A percentile compares a stretch with the other conserved stretches of the same genome.
Conservation (phyloP, 192 early-diverging fungal genomes). For the Rhizophagus sp. region DNA sequence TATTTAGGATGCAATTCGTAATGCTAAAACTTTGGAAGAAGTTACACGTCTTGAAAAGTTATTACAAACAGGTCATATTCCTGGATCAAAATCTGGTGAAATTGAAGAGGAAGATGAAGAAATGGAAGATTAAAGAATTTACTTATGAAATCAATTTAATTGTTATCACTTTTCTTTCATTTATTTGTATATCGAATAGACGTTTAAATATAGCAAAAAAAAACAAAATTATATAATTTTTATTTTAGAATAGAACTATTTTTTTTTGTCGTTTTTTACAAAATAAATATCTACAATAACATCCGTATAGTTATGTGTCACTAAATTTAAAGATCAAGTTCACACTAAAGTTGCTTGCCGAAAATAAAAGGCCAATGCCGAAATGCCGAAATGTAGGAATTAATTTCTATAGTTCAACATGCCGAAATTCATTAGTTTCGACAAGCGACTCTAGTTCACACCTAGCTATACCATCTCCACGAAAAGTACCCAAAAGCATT, state of each 20-base stretch:
- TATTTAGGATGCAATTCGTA: conserved; percentile 63
- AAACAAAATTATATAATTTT: no score
- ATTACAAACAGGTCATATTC: conserved; percentile 60
- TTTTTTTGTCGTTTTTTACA: not conserved
- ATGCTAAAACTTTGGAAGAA: conserved; percentile 77
- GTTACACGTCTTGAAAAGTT: conserved; percentile 68
- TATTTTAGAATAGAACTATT: no score
- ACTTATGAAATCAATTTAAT: no score
- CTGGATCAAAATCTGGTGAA: conserved; percentile 29
- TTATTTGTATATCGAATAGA: no score
- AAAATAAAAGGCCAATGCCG: no score
- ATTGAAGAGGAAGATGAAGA: not conserved
- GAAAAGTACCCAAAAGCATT: conserved; percentile 34
- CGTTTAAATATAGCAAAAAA: no score
- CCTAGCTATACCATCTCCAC: conserved; percentile 10
- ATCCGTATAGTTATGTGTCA: no score
- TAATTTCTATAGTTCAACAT: no score
- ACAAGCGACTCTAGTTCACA: not conserved
- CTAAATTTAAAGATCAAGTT: not conserved
- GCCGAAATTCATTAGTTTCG: no score
- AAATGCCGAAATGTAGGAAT: no score
- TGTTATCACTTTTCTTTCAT: no score
- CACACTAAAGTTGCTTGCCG: not conserved
- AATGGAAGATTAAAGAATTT: not conserved
- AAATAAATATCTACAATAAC: not conserved